Evolutionary conservation across 164 flowering plant genomes (phyloP), one percentile per base, ranked within the genome.

Genomic region (Taxillus chinensis): DNA sequence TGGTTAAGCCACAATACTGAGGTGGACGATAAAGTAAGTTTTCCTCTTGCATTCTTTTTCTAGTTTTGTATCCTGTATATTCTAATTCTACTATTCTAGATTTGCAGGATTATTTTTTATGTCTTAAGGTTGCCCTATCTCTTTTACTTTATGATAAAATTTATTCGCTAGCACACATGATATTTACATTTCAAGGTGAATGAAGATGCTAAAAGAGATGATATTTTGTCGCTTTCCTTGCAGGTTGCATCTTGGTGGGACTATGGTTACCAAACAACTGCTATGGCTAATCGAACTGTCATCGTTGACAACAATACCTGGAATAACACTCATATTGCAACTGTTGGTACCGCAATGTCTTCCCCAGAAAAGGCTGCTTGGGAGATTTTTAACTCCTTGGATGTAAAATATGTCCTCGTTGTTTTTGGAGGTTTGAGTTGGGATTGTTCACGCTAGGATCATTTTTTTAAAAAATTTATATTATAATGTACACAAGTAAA

Each of bases 171-270:
- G 27, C 27, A 27, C 1, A 27, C 0, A 55, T n/a, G 4, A 15
- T 15, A 10, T 4, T 15, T 55, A 12, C 13, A 9, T 17, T 55
- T 55, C 27, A 27, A 27, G 2, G 27, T 27, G 27, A 27, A 27
- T 39, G 13, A 12, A 3, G 13, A 7, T 55, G 8, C 10, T 55
- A 17, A 57, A 39, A 45, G 42, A 54, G 54, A 5, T 42, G 50
- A 46, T 61, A 58, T 37, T 64, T 62, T 57, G 12, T 10, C 7
- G 39, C 39, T 60, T 27, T 61, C 49, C 45, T 69, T 81, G 71
- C 78, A 93, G 99, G 97, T 93, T 80, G 97, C 97, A 60, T 90
- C 97, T 51, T 90, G 99, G 99, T 93, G 99, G 99, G 99, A 90
- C 64, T 90, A 93, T 70, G 99, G 99, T 59, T 93, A 93, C 70